Evolutionary conservation across 2,329 filamentous ascomycete species (phyloP), one percentile per base, ranked within the genome.

Genomic region (Cryphonectria carpinicola): DNA sequence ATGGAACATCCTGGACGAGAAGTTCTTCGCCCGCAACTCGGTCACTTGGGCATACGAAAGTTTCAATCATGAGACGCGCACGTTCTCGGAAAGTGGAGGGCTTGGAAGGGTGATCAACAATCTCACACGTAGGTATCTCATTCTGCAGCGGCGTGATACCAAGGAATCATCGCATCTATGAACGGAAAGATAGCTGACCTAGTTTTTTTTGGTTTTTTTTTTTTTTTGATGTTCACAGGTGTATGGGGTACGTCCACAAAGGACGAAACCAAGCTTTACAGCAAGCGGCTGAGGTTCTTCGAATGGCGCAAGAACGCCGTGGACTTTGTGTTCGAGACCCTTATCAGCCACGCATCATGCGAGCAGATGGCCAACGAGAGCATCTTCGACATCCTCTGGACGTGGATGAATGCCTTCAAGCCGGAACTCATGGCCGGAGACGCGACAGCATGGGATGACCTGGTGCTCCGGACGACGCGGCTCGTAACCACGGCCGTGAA

Each of bases 291-390:
- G 41, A 52, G 52, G 28, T 68, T 62, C 19, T 68, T 62, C 43
- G 25, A 43, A 11, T 68, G 66, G 66, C 66, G 66, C 41, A 61
- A 62, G n/a, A 37, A 68, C 41, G 52, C 66, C 5, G 66, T 68
- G 39, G 58, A 68, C 28, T 35, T 62, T 13, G 66, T 56, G 39
- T 63, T 43, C 4, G 66, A 61, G 8, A 62, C 56, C 19, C 58
- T 68, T 4, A 35, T 49, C 58, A 52, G 43, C 41, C 56, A 68
- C 56, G 32, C 28, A 19, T 32, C 46, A 19, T 68, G 54, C 58
- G 66, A 68, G 11, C 3, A 41, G 43, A 62, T 49, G 58, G 60
- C 35, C 43, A 49, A 64, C n/a, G 25, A 54, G 43, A 28, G n/a
- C 28, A 41, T 68, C 11, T 63, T 54, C 32, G 60, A 68, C 19